Base-by-base conservation (phyloP, 2,329 filamentous ascomycete species). In the Mariannaea elegans region DNA sequence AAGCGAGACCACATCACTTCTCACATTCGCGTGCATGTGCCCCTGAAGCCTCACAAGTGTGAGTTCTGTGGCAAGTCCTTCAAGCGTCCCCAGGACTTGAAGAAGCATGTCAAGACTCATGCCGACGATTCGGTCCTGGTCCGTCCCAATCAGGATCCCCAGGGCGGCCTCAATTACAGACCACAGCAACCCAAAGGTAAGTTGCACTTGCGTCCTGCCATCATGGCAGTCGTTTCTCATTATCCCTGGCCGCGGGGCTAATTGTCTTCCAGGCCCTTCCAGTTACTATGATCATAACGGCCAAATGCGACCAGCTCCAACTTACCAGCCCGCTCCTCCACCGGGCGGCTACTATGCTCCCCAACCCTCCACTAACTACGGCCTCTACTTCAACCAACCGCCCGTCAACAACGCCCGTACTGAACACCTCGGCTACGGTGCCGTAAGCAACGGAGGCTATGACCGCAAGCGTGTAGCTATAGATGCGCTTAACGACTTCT, bases 1-100 rank as follows among this genome's bases (percentile, higher is more conserved):
- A 98, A 99, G 85, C 93, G 95, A 72, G 95, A 98, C 73, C 95
- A 99, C 81, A 99, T 99, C 79, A 99, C 95, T 49, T 98, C 95
- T 49, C 95, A 99, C 79, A 97, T 99, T 71, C 92, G 95, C 66
- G 95, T 98, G 53, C 95, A 99, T 77, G 94, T 99, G n/a, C 95
- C 95, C 1, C 83, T 99, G 62, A 99, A 99, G 85, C 95, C 95
- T 68, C 95, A 99, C 83, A 98, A 97, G 80, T 99, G 95, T 78
- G 94, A 97, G 75, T 97, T 97, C 80, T 99, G 95, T 75, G 93
- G 93, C 75, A 99, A 99, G 83, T 94, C 94, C 2, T 99, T 99
- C 86, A 99, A 99, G 87, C 91, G 95, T 31, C 95, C 95, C 2
- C 95, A 99, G 81, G 95, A 99, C 82, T 78, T 99, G 72, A 98